Percentiles rank a stretch among this genome's conserved stretches.
phyloP scores from a whole-genome alignment of 2,329 filamentous ascomycete species.

The Aspergillus brasiliensis region DNA sequence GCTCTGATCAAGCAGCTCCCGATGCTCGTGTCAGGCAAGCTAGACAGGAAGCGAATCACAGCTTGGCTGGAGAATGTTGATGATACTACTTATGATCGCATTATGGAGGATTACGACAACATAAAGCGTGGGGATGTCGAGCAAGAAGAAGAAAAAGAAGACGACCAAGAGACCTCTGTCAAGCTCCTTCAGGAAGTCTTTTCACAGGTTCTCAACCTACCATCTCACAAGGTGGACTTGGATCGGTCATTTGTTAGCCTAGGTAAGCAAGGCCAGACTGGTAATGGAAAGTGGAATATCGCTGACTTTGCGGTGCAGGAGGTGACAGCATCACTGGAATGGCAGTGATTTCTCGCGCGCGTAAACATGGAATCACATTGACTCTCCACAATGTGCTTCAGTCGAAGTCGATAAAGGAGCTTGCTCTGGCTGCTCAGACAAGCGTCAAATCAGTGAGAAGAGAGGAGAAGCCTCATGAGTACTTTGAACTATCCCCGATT shows the following conservation, averaged over 20 bases:
- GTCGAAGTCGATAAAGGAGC: slow-evolving; percentile 33
- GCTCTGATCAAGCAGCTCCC: slow-evolving; percentile 45
- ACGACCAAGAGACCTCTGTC: slow-evolving; percentile 20
- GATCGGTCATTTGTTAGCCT: slow-evolving; percentile 41
- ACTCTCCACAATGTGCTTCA: slow-evolving; percentile 40
- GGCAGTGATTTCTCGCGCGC: slow-evolving; percentile 41
- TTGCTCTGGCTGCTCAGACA: slow-evolving; percentile 28
- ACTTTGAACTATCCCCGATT: slow-evolving; percentile 38
- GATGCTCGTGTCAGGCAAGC: slow-evolving; percentile 38
- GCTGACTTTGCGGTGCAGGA: slow-evolving; percentile 26
- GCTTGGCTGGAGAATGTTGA: slow-evolving; percentile 50
- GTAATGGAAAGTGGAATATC: neutral
- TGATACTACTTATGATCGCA: slow-evolving; percentile 41
- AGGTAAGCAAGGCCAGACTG: slow-evolving; percentile 25
- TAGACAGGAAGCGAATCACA: slow-evolving; percentile 44
- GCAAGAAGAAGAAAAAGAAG: slow-evolving; percentile 11
- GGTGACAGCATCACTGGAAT: slow-evolving; percentile 46
- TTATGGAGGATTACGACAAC: slow-evolving; percentile 40
- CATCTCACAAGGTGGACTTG: slow-evolving; percentile 34
- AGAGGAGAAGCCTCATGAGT: slow-evolving; percentile 30
- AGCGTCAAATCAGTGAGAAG: slow-evolving; percentile 20
- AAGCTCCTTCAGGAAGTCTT: slow-evolving; percentile 34
- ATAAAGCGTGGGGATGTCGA: slow-evolving; percentile 28
- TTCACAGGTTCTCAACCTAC: slow-evolving; percentile 40
- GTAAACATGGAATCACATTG: slow-evolving; percentile 36